A percentile compares a stretch with the other conserved stretches of the same genome.
These are phyloP conservation scores for Phytopythium helicoides DNA, from an alignment of 352 stramenopile species.

Conservation along the genomic window DNA sequence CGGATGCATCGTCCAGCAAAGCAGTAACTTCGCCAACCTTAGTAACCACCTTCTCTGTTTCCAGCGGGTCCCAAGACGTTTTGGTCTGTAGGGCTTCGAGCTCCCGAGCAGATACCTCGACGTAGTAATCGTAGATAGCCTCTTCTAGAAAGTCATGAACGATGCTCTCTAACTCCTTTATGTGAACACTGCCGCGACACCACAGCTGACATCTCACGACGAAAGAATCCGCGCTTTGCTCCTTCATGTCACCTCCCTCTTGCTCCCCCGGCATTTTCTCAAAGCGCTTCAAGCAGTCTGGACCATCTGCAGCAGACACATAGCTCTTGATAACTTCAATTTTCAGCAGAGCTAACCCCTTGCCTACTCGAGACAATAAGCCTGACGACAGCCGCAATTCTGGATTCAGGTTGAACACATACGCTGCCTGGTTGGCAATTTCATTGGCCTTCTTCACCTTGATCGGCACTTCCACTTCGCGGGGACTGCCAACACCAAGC, in stretches of 20 bases:
- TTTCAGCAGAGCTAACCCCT: conserved; percentile 66
- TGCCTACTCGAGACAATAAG: conserved; percentile 75
- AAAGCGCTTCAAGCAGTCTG: neutral
- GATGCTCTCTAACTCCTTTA: conserved; percentile 45
- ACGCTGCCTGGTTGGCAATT: conserved; percentile 45
- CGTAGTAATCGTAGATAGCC: conserved; percentile 76
- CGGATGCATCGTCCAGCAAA: conserved; percentile 32
- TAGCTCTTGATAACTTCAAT: conserved; percentile 47
- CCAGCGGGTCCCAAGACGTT: neutral
- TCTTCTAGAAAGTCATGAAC: conserved; percentile 75
- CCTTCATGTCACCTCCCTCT: neutral
- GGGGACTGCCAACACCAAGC: neutral
- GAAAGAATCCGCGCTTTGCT: conserved; percentile 5
- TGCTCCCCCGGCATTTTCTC: neutral
- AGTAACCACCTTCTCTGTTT: neutral
- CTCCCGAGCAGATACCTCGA: conserved; percentile 54
- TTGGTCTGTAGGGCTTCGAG: conserved; percentile 8
- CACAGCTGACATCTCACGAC: conserved; percentile 65
- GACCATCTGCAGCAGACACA: neutral
- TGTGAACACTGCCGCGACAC: conserved; percentile 66
- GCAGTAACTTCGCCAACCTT: neutral
- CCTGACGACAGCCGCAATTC: conserved; percentile 72
- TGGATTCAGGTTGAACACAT: conserved; percentile 83
- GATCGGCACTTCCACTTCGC: neutral
- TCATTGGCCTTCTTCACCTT: conserved; percentile 7